Evolutionary conservation across 1,284 basidiomycete genomes (phyloP).

Genomic region (Nidula niveotomentosa): DNA sequence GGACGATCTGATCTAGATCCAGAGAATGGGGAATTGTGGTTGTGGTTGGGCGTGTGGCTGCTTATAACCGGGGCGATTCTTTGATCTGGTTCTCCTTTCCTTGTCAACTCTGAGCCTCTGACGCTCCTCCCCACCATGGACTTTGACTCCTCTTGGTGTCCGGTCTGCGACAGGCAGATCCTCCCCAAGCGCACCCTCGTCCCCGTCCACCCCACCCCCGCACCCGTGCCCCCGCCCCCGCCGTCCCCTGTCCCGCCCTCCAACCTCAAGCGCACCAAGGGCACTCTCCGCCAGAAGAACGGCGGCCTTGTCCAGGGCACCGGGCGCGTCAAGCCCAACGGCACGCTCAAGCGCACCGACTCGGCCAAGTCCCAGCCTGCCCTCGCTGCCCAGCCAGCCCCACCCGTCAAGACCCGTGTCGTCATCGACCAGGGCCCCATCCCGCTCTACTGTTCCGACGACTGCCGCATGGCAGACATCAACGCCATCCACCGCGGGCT

Average conservation of each 20-base stretch:
- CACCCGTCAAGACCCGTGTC: constrained; percentile 49
- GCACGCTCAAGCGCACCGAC: constrained; percentile 45
- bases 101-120: constrained; percentile 10
- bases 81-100: constrained; percentile 7
- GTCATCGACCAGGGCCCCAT: constrained; percentile 75
- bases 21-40: not conserved
- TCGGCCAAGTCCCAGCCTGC: constrained; percentile 18
- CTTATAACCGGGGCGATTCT: constrained; percentile 16
- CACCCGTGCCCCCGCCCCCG: constrained; percentile 35
- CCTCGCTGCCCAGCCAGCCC: constrained; percentile 17
- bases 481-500: constrained; percentile 36
- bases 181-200: constrained; percentile 64
- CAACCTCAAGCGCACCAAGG: constrained; percentile 25
- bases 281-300: constrained; percentile 38
- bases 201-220: constrained; percentile 28
- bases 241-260: constrained; percentile 14
- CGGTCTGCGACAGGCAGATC: constrained; percentile 69
- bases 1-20: too few species aligned
- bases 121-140: constrained; percentile 36
- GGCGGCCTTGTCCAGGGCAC: constrained; percentile 63
- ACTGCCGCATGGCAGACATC: constrained; percentile 63
- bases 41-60: constrained; percentile 6
- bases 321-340: constrained; percentile 54
- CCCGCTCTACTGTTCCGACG: constrained; percentile 78
- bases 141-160: constrained; percentile 68